Conservation (phyloP, 306 rosid genomes). For the Rosa multiflora region DNA sequence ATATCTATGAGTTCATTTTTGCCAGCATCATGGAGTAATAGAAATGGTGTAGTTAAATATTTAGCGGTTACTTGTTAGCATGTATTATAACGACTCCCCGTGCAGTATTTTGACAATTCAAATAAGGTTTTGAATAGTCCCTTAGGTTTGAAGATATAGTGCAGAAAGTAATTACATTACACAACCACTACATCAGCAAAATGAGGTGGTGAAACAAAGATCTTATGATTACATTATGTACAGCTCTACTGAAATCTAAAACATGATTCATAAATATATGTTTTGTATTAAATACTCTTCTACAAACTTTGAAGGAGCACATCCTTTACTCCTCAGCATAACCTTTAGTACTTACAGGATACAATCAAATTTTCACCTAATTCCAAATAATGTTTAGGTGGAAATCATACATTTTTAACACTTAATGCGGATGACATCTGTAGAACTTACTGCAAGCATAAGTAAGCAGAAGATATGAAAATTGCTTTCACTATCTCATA, state of each 20-base stretch:
- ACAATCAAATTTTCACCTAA: not conserved
- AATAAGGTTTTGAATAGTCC: not conserved
- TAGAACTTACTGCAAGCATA: not conserved
- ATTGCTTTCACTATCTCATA: not conserved
- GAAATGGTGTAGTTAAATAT: not conserved
- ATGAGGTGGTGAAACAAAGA: not conserved
- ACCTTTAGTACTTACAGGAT: not conserved
- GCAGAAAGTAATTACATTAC: constrained; percentile 2
- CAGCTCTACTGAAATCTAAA: not conserved
- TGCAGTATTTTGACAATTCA: not conserved
- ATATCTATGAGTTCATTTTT: not conserved
- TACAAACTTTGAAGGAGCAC: not conserved
- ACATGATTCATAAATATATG: not conserved
- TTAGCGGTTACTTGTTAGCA: not conserved
- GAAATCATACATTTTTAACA: not conserved
- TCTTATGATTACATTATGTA: not conserved
- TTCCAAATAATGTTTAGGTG: not conserved
- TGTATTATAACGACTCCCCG: not conserved
- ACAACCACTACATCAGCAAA: not conserved
- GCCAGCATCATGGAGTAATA: not conserved
- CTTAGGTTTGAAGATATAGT: not conserved
- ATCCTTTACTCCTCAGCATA: not conserved
- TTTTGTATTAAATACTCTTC: not conserved
- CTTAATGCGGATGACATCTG: not conserved
- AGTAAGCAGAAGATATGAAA: not conserved